Evolutionary conservation across 345 rosid genomes (phyloP).

Genomic region (Linum lewisii): DNA sequence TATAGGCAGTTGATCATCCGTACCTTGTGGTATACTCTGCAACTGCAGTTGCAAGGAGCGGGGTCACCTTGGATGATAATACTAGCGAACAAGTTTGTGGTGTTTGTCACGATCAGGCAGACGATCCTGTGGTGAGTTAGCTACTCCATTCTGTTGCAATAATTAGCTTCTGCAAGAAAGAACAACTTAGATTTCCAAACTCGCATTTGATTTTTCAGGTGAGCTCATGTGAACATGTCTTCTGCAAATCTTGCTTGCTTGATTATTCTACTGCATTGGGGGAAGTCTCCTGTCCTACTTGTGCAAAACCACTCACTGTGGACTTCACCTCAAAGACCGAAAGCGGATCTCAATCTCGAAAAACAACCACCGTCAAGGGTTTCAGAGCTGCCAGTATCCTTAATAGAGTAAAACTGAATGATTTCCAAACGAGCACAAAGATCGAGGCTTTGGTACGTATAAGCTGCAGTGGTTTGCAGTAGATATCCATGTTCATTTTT

Average conservation of each 20-base stretch:
- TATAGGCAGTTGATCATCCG: conserved; percentile 96
- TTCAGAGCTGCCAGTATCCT: conserved; percentile 76
- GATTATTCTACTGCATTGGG: conserved; percentile 56
- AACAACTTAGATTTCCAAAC: too few relatives aligned
- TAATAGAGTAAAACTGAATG: conserved; percentile 63
- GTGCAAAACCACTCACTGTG: conserved; percentile 62
- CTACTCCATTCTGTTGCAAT: conserved; percentile 1
- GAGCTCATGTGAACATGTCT: conserved; percentile 64
- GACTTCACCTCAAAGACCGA: conserved; percentile 53
- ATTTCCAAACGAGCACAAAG: conserved; percentile 96
- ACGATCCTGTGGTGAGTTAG: conserved; percentile 64
- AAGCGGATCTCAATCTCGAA: conserved; percentile 36
- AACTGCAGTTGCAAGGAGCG: conserved; percentile 33
- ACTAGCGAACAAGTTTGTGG: conserved; percentile 54
- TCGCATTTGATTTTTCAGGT: conserved; percentile 43
- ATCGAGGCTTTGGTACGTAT: conserved; percentile 88
- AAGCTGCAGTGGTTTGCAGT: conserved; percentile 10
- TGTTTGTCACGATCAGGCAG: conserved; percentile 71
- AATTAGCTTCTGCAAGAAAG: too few relatives aligned
- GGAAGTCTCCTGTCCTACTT: conserved; percentile 66
- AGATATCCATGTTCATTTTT: neutral
- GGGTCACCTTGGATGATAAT: conserved; percentile 21
- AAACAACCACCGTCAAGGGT: conserved; percentile 56
- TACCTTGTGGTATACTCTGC: conserved; percentile 80
- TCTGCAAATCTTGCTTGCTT: conserved; percentile 87